Conservation (phyloP, 23 red algal genomes). For the Gracilaria caudata region DNA sequence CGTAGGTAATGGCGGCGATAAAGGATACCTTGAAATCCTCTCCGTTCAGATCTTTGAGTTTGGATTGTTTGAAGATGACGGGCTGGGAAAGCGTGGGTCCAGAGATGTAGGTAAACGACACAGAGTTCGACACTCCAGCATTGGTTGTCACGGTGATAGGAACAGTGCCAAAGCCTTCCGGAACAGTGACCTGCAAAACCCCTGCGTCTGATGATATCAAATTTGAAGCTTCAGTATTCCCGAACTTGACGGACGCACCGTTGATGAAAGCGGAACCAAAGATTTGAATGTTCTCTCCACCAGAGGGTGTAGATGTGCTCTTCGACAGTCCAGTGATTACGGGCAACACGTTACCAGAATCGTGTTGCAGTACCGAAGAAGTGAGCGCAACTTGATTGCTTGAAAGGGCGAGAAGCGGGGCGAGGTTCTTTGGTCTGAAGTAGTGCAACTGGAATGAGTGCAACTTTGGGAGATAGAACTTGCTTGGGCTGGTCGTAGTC, state of each 20-base stretch:
- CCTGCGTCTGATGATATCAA: slow-evolving; percentile 55
- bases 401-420: slow-evolving; percentile 39
- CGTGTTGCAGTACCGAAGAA: slow-evolving; percentile 37
- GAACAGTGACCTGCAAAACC: slow-evolving; percentile 59
- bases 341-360: slow-evolving; percentile 37
- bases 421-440: slow-evolving; percentile 61
- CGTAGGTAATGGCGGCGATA: slow-evolving; percentile 47
- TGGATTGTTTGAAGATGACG: slow-evolving; percentile 56
- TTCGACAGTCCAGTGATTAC: slow-evolving; percentile 49
- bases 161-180: slow-evolving; percentile 53
- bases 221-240: slow-evolving; percentile 43
- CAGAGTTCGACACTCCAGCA: slow-evolving; percentile 57
- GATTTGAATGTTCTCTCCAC: slow-evolving; percentile 72
- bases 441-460: slow-evolving; percentile 53
- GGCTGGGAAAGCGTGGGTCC: slow-evolving; percentile 52
- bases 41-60: slow-evolving; percentile 49
- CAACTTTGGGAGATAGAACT: slow-evolving; percentile 25
- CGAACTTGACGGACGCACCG: slow-evolving; percentile 63
- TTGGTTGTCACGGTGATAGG: slow-evolving; percentile 56
- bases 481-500: slow-evolving; percentile 28
- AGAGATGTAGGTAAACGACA: slow-evolving; percentile 62
- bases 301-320: slow-evolving; percentile 21
- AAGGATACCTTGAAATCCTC: slow-evolving; percentile 53
- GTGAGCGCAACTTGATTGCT: slow-evolving; percentile 14
- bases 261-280: slow-evolving; percentile 54